Conservation (phyloP, 805 yeast genomes). For the Peterozyma xylosa region DNA sequence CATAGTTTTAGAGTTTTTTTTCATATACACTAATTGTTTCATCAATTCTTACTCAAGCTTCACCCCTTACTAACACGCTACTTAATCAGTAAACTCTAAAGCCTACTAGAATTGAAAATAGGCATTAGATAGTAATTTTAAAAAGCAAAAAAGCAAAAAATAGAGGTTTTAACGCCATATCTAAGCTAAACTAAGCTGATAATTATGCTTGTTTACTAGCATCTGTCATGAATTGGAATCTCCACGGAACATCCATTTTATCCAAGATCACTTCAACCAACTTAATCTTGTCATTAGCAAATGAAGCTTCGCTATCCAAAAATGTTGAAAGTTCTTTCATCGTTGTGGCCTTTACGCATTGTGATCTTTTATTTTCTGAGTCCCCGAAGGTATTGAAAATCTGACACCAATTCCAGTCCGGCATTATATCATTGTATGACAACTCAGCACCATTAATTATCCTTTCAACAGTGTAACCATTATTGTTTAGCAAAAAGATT, state of each 20-base stretch:
- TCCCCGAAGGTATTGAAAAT: constrained; percentile 62
- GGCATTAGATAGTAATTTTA: too few relatives aligned
- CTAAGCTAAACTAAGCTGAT: constrained; percentile 11
- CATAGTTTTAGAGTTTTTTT: too few relatives aligned
- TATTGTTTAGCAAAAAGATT: constrained; percentile 71
- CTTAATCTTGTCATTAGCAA: constrained; percentile 28
- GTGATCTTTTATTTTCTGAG: constrained; percentile 3
- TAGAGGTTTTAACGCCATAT: too few relatives aligned
- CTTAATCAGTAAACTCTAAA: too few relatives aligned
- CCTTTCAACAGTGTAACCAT: constrained; percentile 88
- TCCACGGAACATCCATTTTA: constrained; percentile 57
- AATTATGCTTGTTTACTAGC: constrained; percentile 13
- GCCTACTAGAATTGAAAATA: too few relatives aligned
- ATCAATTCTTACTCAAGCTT: too few relatives aligned
- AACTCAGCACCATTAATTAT: constrained; percentile 73
- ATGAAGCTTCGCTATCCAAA: constrained; percentile 18
- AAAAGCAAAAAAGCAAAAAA: too few relatives aligned
- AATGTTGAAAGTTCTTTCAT: constrained; percentile 13
- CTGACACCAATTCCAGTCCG: constrained; percentile 72
- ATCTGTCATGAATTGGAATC: constrained; percentile 37
- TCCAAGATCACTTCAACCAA: constrained; percentile 56
- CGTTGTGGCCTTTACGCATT: constrained; percentile 11
- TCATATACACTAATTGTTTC: too few relatives aligned
- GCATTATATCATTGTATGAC: constrained; percentile 75
- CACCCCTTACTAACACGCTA: too few relatives aligned